Conservation (phyloP, 1,139 yeast species). For the Protomyces inouyei region DNA sequence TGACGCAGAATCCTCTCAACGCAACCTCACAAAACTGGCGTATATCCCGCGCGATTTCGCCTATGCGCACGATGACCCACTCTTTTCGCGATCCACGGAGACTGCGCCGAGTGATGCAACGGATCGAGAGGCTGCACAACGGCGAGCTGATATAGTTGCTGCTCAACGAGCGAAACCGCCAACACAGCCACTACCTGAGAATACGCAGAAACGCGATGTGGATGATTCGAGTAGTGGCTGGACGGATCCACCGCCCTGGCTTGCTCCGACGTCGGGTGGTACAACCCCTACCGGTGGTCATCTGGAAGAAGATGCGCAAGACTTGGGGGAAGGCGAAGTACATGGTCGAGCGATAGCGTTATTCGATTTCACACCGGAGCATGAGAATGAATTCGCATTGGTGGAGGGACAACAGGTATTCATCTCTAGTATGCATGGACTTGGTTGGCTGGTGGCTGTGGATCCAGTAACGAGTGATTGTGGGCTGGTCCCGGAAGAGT, state of each 20-base stretch:
- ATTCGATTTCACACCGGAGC: slow-evolving; percentile 86
- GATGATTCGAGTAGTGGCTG: slow-evolving; percentile 8
- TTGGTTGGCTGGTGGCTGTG: slow-evolving; percentile 96
- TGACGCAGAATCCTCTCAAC: not conserved
- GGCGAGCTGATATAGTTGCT: not conserved
- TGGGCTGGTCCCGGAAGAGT: slow-evolving; percentile 94
- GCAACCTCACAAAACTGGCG: not conserved
- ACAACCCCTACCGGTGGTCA: not conserved
- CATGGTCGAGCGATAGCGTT: slow-evolving; percentile 72
- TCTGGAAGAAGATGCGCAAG: slow-evolving; percentile 18
- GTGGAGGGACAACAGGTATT: slow-evolving; percentile 78
- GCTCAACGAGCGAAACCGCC: not conserved
- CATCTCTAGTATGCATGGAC: slow-evolving; percentile 89
- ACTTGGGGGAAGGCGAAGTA: slow-evolving; percentile 41
- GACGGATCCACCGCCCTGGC: slow-evolving; percentile 24
- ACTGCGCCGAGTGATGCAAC: not conserved
- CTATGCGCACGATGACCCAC: slow-evolving; percentile 21
- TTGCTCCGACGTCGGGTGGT: not conserved
- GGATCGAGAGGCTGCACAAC: not conserved
- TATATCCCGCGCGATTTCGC: slow-evolving; percentile 23
- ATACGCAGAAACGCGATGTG: not conserved
- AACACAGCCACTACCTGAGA: not conserved
- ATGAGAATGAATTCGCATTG: slow-evolving; percentile 80
- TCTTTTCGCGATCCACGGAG: slow-evolving; percentile 6
- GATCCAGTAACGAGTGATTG: slow-evolving; percentile 65